These are phyloP conservation scores for Sclerotinia spermophila DNA, from an alignment of 2,329 filamentous ascomycete genomes.

Conservation along the genomic window DNA sequence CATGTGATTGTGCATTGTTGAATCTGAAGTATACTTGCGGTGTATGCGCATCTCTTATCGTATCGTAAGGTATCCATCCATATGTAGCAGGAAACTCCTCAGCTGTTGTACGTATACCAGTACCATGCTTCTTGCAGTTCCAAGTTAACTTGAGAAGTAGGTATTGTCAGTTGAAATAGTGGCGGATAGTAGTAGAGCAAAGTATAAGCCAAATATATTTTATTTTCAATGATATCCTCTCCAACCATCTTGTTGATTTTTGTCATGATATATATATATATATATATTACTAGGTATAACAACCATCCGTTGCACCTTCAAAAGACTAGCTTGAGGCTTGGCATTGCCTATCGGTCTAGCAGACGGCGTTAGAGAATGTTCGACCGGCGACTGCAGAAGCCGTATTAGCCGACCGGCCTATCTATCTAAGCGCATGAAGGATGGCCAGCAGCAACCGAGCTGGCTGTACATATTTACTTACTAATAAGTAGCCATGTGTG, in stretches of 20 bases:
- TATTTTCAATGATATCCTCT: background rate
- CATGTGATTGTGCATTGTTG: background rate
- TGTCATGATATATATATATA: too few species aligned
- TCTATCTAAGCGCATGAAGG: background rate
- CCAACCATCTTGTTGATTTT: background rate
- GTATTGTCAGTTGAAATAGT: background rate
- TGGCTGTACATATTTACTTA: too few species aligned
- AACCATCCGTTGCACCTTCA: too few species aligned
- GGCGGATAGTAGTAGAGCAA: background rate
- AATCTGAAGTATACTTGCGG: background rate
- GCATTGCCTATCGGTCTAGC: background rate
- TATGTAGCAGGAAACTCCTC: constrained; percentile 7
- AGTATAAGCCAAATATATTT: too few species aligned
- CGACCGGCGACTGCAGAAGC: background rate
- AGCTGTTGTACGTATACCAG: background rate
- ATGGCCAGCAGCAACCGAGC: constrained; percentile 1
- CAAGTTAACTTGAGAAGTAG: background rate
- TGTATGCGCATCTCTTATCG: constrained; percentile 11
- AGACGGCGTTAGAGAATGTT: background rate
- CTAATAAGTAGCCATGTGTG: background rate
- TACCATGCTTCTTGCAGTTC: background rate
- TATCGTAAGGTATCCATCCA: constrained; percentile 4
- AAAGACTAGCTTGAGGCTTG: background rate
- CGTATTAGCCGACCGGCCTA: background rate
- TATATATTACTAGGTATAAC: too few species aligned